Conservation (phyloP, 768 basidiomycete genomes). For the Trametes coccinea region DNA sequence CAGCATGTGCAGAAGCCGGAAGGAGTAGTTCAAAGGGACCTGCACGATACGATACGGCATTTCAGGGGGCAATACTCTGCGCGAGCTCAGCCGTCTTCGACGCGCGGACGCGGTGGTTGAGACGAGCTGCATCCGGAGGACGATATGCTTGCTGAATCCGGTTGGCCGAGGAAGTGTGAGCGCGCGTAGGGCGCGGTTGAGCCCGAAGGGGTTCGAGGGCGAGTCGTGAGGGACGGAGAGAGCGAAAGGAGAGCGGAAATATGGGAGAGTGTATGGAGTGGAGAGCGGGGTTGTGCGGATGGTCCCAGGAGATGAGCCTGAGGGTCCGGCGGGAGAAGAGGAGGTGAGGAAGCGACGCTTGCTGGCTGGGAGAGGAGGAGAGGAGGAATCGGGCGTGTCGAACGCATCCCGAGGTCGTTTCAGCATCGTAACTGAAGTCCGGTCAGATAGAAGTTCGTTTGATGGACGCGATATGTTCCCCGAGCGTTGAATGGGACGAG, state of each 20-base stretch:
- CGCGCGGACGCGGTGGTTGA: too few relatives aligned
- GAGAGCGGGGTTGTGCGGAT: conserved; percentile 26
- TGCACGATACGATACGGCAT: conserved; percentile 66
- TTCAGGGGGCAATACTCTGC: conserved; percentile 31
- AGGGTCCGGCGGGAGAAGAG: conserved; percentile 18
- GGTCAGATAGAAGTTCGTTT: too few relatives aligned
- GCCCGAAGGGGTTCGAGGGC: conserved; percentile 69
- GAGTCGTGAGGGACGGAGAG: conserved; percentile 57
- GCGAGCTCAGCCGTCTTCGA: conserved; percentile 9
- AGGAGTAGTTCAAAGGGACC: conserved; percentile 69
- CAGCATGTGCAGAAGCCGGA: conserved; percentile 62
- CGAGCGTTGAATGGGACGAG: too few relatives aligned
- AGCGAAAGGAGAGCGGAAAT: conserved; percentile 22
- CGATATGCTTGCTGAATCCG: conserved; percentile 59
- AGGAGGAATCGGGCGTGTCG: conserved; percentile 30
- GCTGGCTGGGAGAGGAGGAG: conserved; percentile 27
- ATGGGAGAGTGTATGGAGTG: conserved; percentile 32
- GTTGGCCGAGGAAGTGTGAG: conserved; percentile 43
- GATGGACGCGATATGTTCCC: not conserved
- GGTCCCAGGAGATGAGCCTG: not conserved
- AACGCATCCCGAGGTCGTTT: conserved; percentile 35
- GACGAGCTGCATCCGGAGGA: conserved; percentile 61
- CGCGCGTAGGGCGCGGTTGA: conserved; percentile 42
- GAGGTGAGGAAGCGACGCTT: conserved; percentile 32
- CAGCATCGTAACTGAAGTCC: conserved; percentile 8